A percentile compares a stretch with the other conserved stretches of the same genome.
These are phyloP conservation scores for Mrakia gelida DNA, from an alignment of 768 basidiomycete genomes.

Conservation along the genomic window DNA sequence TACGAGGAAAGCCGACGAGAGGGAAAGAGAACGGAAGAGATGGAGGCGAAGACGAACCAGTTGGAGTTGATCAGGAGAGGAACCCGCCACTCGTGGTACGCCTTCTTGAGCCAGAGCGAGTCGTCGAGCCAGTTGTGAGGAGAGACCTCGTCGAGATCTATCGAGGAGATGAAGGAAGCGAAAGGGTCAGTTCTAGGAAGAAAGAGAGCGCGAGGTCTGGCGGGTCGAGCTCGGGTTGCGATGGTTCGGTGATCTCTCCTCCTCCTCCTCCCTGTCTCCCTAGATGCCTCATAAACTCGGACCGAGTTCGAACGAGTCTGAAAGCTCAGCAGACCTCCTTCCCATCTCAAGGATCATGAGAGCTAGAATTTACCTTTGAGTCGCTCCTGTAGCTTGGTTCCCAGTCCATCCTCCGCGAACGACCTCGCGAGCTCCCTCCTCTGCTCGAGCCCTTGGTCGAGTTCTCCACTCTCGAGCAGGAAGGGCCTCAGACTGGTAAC, in stretches of 20 bases:
- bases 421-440: slow-evolving; percentile 61
- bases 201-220: neutral
- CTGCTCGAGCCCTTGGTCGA: slow-evolving; percentile 53
- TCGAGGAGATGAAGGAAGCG: neutral
- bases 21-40: too few species aligned
- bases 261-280: too few species aligned
- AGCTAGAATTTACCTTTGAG: slow-evolving; percentile 56
- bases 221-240: neutral
- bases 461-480: slow-evolving; percentile 62
- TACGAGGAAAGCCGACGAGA: too few species aligned
- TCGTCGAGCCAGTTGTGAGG: slow-evolving; percentile 93
- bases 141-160: slow-evolving; percentile 74
- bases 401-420: slow-evolving; percentile 64
- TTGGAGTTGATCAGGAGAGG: slow-evolving; percentile 87
- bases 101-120: slow-evolving; percentile 81
- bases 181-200: neutral
- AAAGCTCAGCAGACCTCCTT: too few species aligned
- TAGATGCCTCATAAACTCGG: too few species aligned
- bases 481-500: slow-evolving; percentile 72
- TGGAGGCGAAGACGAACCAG: slow-evolving; percentile 51
- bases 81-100: slow-evolving; percentile 81
- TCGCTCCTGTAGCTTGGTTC: slow-evolving; percentile 64
- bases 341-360: neutral
- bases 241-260: too few species aligned
- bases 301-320: too few species aligned